Evolutionary conservation across 1,284 basidiomycete genomes (phyloP), one percentile per base, ranked within the genome.

Genomic region (Peniophora sp.): DNA sequence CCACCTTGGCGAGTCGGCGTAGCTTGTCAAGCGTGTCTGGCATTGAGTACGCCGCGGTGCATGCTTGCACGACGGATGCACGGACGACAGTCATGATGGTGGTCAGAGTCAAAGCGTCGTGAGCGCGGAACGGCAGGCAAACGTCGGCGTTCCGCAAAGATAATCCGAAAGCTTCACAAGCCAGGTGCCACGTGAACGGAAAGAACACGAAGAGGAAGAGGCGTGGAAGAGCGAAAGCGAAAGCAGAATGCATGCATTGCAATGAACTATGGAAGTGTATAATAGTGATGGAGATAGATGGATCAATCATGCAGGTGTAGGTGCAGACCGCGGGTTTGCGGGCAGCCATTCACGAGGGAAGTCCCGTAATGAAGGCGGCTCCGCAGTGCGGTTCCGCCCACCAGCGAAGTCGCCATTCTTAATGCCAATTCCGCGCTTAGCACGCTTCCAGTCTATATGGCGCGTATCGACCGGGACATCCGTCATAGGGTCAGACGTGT

Each of bases 281-380:
- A 16, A n/a, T n/a, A 41, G 38, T 41, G 36, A 50, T 27, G 41
- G 23, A 22, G n/a, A 27, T 45, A 43, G 19, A 12, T 5, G 16
- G 16, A 16, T 8, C 38, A 41, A 41, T 8, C 12, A 20, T 41
- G 16, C 6, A 6, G 6, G n/a, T n/a, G 16, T n/a, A 41, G n/a
- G 38, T 16, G 38, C 25, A 20, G 27, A 12, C 12, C 27, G 27
- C 27, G 27, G 19, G 1, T 36, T 45, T 19, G 58, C 58, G 23
- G 83, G 84, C 55, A 93, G 69, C 90, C 90, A 93, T 62, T 86
- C 85, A 63, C 78, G 69, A 1, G 91, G 91, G 66, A 92, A 93
- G 59, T 92, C 89, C 54, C 68, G 73, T 52, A 91, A 71, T 25
- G 83, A 75, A 32, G 86, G 82, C 46, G 80, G 77, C 34, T 71